Evolutionary conservation across 768 basidiomycete species (phyloP), one percentile per base, ranked within the genome.

Genomic region (Lepiota brunneoincarnata): DNA sequence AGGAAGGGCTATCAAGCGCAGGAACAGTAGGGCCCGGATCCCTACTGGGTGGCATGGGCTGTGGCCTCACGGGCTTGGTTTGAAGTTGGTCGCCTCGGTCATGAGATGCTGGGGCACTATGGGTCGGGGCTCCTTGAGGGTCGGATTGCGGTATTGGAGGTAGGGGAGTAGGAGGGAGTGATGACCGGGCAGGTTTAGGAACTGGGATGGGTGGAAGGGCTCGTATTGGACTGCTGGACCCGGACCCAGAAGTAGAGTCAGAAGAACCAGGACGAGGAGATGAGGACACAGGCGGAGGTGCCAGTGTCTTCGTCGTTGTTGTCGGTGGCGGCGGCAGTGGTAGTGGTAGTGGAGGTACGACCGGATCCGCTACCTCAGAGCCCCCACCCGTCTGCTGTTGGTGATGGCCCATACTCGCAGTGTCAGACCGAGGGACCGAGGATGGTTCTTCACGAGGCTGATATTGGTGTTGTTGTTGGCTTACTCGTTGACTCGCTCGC

Each of bases 121-220:
- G 36, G 39, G 6, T 14, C 7, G 21, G 24, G 21, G 24, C 14
- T 15, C 34, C 21, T 26, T 37, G 46, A 9, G 21, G 18, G 31
- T 14, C 14, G 21, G 37, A 15, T n/a, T 35, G 49, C 4, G 38
- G 39, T 5, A 18, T 35, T 17, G 55, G 49, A 15, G 55, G 41
- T 43, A 26, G 59, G 38, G 51, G 45, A 4, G 49, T 54, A 4
- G 49, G 40, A 10, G 23, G 24, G 21, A 35, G 31, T 20, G 28
- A n/a, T 31, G 9, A 31, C 31, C 31, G 31, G 11, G 31, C 31
- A 31, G 45, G 17, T 6, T 35, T 28, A 20, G 44, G 37, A 17
- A 40, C 21, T 9, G 52, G 52, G 4, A 54, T 54, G 6, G 52
- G 52, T 46, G 52, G 52, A 40, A 54, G 52, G 9, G 52, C 52